Base-by-base conservation (phyloP, 1,284 basidiomycete genomes). In the Rhizopogon parksii region DNA sequence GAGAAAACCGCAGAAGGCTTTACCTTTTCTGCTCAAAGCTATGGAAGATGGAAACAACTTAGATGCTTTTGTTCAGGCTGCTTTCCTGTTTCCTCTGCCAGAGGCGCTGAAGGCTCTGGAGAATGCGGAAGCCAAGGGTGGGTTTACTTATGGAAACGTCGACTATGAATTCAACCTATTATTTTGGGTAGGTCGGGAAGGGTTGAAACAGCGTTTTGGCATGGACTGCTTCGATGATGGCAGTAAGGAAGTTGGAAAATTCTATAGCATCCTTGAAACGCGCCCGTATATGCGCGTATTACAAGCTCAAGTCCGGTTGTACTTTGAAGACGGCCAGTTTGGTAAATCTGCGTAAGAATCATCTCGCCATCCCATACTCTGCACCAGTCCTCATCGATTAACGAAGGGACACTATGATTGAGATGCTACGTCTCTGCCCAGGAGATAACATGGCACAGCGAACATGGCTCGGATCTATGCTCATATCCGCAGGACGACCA, bases 261-360 rank as follows among this genome's bases (percentile, higher is more conserved):
- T 73, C 56, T 73, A 71, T 68, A 54, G 56, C 4, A 56, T 74
- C 8, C 15, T 71, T 2, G 67, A 69, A 52, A 73, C 74, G 2
- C 62, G 73, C 2, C 73, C 73, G 0, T 75, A 74, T 55, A 74
- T 75, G 69, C 70, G 73, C 9, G 62, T 73, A 4, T 58, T 73
- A 1, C 68, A 70, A 47, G 69, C 68, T 2, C 60, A 70, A 17
- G 68, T 70, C 3, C 60, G 68, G 0, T 40, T 69, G 1, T 67
- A 68, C 38, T 67, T 69, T 50, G 65, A 71, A 43, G 60, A 58
- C 4, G 58, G 59, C 27, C 57, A 62, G 35, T 72, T 63, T 49
- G 52, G 59, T 5, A 64, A 71, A 50, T 64, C 69, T 24, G 67
- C 67, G 73, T 75, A 52, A 39, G 71, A 37, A 11, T 30, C 40